These are phyloP conservation scores for Geosiphon pyriformis DNA, from an alignment of 192 early-diverging fungal genomes.

Conservation along the genomic window DNA sequence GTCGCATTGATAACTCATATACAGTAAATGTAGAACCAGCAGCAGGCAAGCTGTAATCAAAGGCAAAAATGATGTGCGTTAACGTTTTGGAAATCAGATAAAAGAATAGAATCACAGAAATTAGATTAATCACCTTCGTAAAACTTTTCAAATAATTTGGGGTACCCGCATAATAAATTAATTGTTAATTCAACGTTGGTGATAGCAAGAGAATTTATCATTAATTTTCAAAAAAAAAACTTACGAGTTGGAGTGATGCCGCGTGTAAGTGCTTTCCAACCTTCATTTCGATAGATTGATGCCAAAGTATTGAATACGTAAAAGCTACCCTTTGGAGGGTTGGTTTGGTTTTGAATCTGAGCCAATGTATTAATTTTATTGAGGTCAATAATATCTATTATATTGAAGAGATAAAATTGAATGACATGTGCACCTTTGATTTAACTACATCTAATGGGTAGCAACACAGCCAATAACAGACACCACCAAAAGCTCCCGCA, in stretches of 20 bases:
- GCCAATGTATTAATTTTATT: too few relatives aligned
- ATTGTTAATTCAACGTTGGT: not conserved
- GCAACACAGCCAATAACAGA: constrained; percentile 75
- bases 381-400: too few relatives aligned
- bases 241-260: constrained; percentile 55
- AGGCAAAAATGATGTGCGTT: constrained; percentile 9
- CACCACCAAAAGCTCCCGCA: constrained; percentile 74
- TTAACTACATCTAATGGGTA: constrained; percentile 89
- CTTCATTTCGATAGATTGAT: constrained; percentile 51
- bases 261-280: constrained; percentile 55
- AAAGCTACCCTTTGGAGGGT: constrained; percentile 53
- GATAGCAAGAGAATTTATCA: not conserved
- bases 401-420: too few relatives aligned
- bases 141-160: constrained; percentile 7
- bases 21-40: constrained; percentile 73
- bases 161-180: not conserved
- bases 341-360: constrained; percentile 55
- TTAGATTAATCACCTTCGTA: constrained; percentile 36
- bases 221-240: too few relatives aligned
- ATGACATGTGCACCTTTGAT: constrained; percentile 51
- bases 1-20: constrained; percentile 61
- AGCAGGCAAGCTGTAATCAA: constrained; percentile 61
- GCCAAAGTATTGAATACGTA: constrained; percentile 53
- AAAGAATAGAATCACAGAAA: not conserved
- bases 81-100: not conserved